Conservation (phyloP, 2,329 filamentous ascomycete genomes). For the Parastagonospora nodorum region DNA sequence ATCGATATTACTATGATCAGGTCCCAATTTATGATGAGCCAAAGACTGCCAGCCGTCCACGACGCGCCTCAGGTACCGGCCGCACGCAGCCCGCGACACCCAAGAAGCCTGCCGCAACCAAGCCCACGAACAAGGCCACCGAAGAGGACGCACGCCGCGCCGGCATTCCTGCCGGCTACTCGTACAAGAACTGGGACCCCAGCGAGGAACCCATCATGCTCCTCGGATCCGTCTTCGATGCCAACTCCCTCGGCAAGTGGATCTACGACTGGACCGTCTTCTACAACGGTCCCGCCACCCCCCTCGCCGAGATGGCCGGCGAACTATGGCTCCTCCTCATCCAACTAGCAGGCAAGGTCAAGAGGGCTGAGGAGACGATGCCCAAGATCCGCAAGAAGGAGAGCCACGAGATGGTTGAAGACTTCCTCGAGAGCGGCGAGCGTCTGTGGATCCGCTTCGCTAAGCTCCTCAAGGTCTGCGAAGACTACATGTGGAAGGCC, state of each 20-base stretch:
- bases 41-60: conserved; percentile 55
- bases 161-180: conserved; percentile 86
- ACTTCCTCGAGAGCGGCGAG: conserved; percentile 89
- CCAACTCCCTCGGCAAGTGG: conserved; percentile 98
- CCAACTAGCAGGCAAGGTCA: conserved; percentile 90
- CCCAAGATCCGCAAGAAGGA: conserved; percentile 73
- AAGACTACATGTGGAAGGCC: conserved; percentile 92
- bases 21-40: conserved; percentile 53
- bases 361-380: conserved; percentile 81
- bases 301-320: conserved; percentile 88
- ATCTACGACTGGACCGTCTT: conserved; percentile 99
- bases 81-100: conserved; percentile 49
- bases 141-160: conserved; percentile 67
- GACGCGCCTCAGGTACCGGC: conserved; percentile 60
- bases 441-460: conserved; percentile 84
- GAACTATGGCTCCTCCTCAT: conserved; percentile 96
- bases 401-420: conserved; percentile 79
- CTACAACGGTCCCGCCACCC: conserved; percentile 78
- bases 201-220: conserved; percentile 92
- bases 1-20: conserved; percentile 57
- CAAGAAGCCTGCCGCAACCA: conserved; percentile 42
- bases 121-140: conserved; percentile 57
- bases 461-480: conserved; percentile 85
- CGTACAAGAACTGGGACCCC: conserved; percentile 97
- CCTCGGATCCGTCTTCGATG: conserved; percentile 93